These are phyloP conservation scores for Alectoria sarmentosa DNA, from an alignment of 495 filamentous ascomycete genomes.

Conservation along the genomic window DNA sequence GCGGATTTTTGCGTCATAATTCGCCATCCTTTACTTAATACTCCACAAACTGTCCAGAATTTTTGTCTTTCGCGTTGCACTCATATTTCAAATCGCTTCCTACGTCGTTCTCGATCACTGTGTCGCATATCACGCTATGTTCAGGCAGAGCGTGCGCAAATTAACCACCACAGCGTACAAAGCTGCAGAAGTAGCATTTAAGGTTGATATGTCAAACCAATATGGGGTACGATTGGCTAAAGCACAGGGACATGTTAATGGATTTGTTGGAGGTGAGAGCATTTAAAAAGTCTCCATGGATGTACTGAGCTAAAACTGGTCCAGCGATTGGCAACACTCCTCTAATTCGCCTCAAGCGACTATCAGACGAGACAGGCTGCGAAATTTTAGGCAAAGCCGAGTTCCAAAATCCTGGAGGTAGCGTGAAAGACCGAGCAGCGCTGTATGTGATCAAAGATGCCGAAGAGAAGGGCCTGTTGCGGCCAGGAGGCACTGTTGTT, in stretches of 20 bases:
- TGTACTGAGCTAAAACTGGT: conserved; percentile 14
- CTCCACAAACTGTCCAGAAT: background rate
- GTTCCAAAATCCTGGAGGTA: conserved; percentile 96
- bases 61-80: background rate
- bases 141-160: conserved; percentile 47
- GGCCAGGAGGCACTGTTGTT: conserved; percentile 85
- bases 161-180: conserved; percentile 50
- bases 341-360: conserved; percentile 76
- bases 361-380: conserved; percentile 91
- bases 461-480: conserved; percentile 75
- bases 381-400: conserved; percentile 94
- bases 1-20: background rate
- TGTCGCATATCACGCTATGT: conserved; percentile 37
- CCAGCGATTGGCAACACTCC: conserved; percentile 96
- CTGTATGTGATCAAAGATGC: conserved; percentile 91
- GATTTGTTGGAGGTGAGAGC: conserved; percentile 73
- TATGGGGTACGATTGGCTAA: conserved; percentile 64
- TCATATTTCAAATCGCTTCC: background rate
- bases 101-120: background rate
- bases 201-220: conserved; percentile 45
- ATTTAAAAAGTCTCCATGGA: background rate
- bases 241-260: conserved; percentile 76
- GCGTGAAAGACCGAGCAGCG: conserved; percentile 93
- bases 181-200: conserved; percentile 35
- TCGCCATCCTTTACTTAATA: background rate